These are phyloP conservation scores for Urostyla sp. DNA, from an alignment of 73 alveolate genomes.

Conservation along the genomic window DNA sequence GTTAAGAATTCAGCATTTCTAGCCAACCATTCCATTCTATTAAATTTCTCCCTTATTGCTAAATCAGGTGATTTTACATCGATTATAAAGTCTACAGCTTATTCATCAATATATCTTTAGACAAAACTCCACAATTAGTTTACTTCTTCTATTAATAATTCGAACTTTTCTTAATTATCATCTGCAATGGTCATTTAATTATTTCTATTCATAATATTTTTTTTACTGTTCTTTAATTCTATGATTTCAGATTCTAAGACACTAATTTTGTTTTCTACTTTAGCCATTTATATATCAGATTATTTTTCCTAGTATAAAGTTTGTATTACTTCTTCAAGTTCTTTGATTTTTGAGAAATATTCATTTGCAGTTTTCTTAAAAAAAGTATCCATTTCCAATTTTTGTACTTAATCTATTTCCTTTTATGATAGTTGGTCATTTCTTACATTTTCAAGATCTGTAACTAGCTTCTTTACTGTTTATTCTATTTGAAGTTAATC, in stretches of 20 bases:
- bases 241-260: conserved; percentile 44
- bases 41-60: conserved; percentile 36
- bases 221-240: conserved; percentile 38
- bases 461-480: conserved; percentile 11
- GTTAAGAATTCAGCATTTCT: conserved; percentile 59
- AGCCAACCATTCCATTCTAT: conserved; percentile 53
- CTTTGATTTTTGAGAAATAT: conserved; percentile 27
- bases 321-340: conserved; percentile 14
- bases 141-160: conserved; percentile 52
- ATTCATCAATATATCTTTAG: conserved; percentile 62
- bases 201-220: background rate
- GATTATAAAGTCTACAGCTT: conserved; percentile 36
- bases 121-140: conserved; percentile 53
- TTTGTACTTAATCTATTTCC: conserved; percentile 13
- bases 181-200: conserved; percentile 2
- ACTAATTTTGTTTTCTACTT: conserved; percentile 32
- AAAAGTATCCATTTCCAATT: conserved; percentile 28
- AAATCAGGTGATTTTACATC: conserved; percentile 19
- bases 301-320: background rate
- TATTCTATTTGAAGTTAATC: conserved; percentile 17
- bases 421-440: conserved; percentile 31
- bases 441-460: conserved; percentile 31
- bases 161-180: conserved; percentile 42
- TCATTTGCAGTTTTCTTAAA: conserved; percentile 51
- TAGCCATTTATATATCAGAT: conserved; percentile 21